Evolutionary conservation across 2,329 filamentous ascomycete species (phyloP), one percentile per base, ranked within the genome.

Genomic region (Emydomyces testavorans): DNA sequence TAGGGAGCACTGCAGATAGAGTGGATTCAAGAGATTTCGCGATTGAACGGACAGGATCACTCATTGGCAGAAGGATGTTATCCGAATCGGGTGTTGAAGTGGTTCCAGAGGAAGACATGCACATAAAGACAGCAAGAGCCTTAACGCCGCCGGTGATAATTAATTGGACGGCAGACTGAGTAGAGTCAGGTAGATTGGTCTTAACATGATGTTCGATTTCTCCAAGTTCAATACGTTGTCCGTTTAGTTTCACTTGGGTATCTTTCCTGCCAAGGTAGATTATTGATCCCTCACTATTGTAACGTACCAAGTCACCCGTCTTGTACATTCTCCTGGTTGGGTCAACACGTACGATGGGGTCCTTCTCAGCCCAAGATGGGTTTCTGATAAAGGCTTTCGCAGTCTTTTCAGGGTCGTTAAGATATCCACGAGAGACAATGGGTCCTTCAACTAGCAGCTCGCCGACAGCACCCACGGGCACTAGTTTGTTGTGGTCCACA

Each of bases 221-320:
- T 53, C 83, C 83, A 41, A 96, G 79, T 68, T 98, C 92, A 56
- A 98, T 94, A 50, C 90, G 77, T 73, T 95, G 96, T 1, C 90
- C 90, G 52, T 90, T 83, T 55, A 96, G 89, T 72, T 96, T 96
- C 69, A 95, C 85, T 63, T 96, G 90, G 56, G 82, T 77, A 60
- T 96, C 90, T 23, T 80, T 80, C 49, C 92, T 76, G n/a, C 89
- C 90, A 6, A 83, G 81, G 60, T 80, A 85, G 57, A 83, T 82
- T 7, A 87, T 82, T 54, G 82, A 80, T 35, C 85, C 86, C 37
- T 79, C 74, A 2, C 74, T 71, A 45, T 78, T 77, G 59, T 85
- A 89, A 46, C 80, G 72, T 2, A 90, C 90, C 2, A 96, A 69
- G 62, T 96, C 90, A 18, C 90, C 92, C 24, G 82, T 92, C n/a